phyloP scores from a whole-genome alignment of 768 basidiomycete genomes.

The Tulasnella sp. region DNA sequence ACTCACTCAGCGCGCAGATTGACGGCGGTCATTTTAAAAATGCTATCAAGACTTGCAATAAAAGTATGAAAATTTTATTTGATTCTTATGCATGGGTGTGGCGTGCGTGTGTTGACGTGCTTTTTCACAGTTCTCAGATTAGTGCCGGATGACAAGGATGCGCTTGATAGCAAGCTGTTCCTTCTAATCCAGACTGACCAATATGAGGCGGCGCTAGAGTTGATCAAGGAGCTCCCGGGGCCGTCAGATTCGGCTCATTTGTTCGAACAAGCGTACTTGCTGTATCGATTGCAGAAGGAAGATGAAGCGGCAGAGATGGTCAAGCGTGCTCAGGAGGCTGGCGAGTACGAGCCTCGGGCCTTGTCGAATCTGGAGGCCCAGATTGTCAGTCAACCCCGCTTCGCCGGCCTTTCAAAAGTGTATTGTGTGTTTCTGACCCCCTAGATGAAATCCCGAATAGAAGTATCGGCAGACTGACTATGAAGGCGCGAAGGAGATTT shows the following conservation, averaged over 20 bases:
- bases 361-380: slow-evolving; percentile 79
- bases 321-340: slow-evolving; percentile 36
- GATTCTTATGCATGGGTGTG: too few species aligned
- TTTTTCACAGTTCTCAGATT: slow-evolving; percentile 55
- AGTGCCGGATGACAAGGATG: slow-evolving; percentile 59
- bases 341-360: slow-evolving; percentile 40
- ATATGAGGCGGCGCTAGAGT: slow-evolving; percentile 57
- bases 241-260: slow-evolving; percentile 26
- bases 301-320: slow-evolving; percentile 54
- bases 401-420: background rate
- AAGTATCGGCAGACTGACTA: slow-evolving; percentile 73
- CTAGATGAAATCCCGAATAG: slow-evolving; percentile 34
- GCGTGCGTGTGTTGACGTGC: background rate
- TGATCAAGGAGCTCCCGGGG: slow-evolving; percentile 38
- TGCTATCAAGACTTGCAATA: slow-evolving; percentile 86
- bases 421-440: slow-evolving; percentile 21
- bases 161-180: slow-evolving; percentile 77
- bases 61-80: slow-evolving; percentile 50
- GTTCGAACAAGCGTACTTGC: slow-evolving; percentile 72
- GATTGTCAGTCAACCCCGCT: slow-evolving; percentile 48
- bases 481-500: slow-evolving; percentile 62
- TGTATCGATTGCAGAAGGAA: slow-evolving; percentile 78
- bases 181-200: slow-evolving; percentile 81
- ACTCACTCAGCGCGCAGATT: slow-evolving; percentile 76
- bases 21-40: slow-evolving; percentile 82